Conservation (phyloP, 2,329 filamentous ascomycete species). For the Rutstroemia sp. region DNA sequence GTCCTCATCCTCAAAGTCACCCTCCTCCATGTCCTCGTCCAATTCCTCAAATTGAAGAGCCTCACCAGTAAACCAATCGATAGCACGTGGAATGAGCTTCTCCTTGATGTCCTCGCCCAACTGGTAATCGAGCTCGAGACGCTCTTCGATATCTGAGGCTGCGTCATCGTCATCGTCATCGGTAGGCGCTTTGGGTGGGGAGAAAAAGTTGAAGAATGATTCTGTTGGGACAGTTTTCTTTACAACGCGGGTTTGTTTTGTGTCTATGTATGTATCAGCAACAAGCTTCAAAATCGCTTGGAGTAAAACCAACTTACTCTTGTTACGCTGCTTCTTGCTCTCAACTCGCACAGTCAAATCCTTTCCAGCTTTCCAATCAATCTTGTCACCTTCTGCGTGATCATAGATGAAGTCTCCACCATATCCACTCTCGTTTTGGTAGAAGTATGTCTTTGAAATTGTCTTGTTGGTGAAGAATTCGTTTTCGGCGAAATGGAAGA, state of each 20-base stretch:
- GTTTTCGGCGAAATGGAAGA: slow-evolving; percentile 94
- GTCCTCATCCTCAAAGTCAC: slow-evolving; percentile 74
- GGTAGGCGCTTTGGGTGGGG: slow-evolving; percentile 77
- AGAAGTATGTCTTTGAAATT: slow-evolving; percentile 97
- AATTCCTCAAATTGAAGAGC: slow-evolving; percentile 94
- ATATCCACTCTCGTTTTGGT: slow-evolving; percentile 97
- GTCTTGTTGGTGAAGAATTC: slow-evolving; percentile 97
- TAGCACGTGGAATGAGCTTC: slow-evolving; percentile 95
- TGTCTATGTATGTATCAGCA: slow-evolving; percentile 52
- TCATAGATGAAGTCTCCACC: slow-evolving; percentile 99
- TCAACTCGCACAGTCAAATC: slow-evolving; percentile 92
- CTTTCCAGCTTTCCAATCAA: slow-evolving; percentile 90
- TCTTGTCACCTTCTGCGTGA: slow-evolving; percentile 95
- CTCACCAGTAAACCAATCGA: slow-evolving; percentile 99
- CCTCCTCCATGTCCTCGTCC: slow-evolving; percentile 74
- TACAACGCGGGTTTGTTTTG: slow-evolving; percentile 96
- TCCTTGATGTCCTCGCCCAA: slow-evolving; percentile 99
- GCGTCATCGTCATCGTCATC: slow-evolving; percentile 66
- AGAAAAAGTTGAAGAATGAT: slow-evolving; percentile 93
- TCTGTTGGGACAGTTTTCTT: slow-evolving; percentile 99
- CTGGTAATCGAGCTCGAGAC: slow-evolving; percentile 96
- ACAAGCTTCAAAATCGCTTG: not conserved
- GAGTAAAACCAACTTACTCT: slow-evolving; percentile 59
- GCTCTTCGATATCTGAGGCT: slow-evolving; percentile 89
- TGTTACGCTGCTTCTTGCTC: slow-evolving; percentile 99